A percentile compares a stretch with the other conserved stretches of the same genome.
These are phyloP conservation scores for Nakaseomyces kungkrabaensis DNA, from an alignment of 1,139 yeast genomes.

Conservation along the genomic window DNA sequence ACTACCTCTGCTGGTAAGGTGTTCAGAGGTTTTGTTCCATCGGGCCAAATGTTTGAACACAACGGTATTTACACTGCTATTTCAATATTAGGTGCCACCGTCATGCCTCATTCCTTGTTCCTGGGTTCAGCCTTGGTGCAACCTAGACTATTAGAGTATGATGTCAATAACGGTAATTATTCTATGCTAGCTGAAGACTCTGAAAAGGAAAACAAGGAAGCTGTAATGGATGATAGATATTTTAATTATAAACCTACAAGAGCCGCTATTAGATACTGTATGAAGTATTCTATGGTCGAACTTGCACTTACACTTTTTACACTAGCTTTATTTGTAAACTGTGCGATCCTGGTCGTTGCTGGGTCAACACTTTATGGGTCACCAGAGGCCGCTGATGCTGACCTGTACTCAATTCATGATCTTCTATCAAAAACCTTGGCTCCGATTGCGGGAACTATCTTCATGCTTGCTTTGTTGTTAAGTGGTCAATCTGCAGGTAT, in stretches of 20 bases:
- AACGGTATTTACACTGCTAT: slow-evolving; percentile 65
- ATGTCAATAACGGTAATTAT: slow-evolving; percentile 38
- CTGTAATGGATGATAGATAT: slow-evolving; percentile 17
- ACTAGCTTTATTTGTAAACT: slow-evolving; percentile 68
- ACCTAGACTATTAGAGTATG: slow-evolving; percentile 58
- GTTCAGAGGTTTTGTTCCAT: slow-evolving; percentile 65
- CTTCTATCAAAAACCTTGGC: slow-evolving; percentile 48
- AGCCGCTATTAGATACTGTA: slow-evolving; percentile 53
- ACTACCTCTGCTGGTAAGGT: slow-evolving; percentile 40
- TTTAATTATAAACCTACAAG: slow-evolving; percentile 51
- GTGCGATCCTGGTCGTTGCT: slow-evolving; percentile 66
- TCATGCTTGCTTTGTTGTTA: slow-evolving; percentile 63
- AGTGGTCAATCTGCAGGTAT: slow-evolving; percentile 81
- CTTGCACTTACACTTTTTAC: slow-evolving; percentile 57
- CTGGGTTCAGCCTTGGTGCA: slow-evolving; percentile 70
- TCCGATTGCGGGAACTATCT: slow-evolving; percentile 66
- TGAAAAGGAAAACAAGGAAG: slow-evolving; percentile 14
- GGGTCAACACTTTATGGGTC: slow-evolving; percentile 64
- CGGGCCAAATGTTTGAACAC: slow-evolving; percentile 49
- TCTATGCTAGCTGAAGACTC: slow-evolving; percentile 9
- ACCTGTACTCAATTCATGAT: slow-evolving; percentile 58
- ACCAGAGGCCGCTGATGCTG: slow-evolving; percentile 60
- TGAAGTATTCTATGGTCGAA: slow-evolving; percentile 59
- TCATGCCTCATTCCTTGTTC: slow-evolving; percentile 72
- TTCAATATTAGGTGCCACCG: slow-evolving; percentile 73